phyloP scores from a whole-genome alignment of 257 asterid species.

The Solanum corneliomulleri region DNA sequence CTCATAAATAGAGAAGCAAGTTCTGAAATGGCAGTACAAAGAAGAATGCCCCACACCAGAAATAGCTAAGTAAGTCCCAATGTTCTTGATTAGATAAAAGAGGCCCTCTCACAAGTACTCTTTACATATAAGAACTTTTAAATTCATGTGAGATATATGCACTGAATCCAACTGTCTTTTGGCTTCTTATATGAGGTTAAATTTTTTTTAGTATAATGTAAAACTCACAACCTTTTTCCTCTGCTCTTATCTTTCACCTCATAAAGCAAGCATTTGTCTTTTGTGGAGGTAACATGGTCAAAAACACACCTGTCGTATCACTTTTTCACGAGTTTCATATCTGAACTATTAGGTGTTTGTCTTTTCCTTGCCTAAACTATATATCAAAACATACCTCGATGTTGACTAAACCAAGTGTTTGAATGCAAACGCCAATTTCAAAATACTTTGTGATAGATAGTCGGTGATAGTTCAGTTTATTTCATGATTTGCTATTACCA shows the following conservation, averaged over 20 bases:
- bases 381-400: neutral
- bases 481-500: neutral
- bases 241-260: constrained; percentile 27
- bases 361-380: neutral
- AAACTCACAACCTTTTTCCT: neutral
- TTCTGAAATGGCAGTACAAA: constrained; percentile 45
- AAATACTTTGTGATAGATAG: neutral
- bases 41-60: constrained; percentile 49
- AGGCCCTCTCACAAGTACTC: constrained; percentile 19
- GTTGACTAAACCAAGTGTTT: neutral
- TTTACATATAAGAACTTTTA: constrained; percentile 39
- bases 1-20: constrained; percentile 65
- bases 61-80: constrained; percentile 31
- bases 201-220: neutral
- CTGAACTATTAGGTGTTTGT: neutral
- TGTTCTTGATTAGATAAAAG: constrained; percentile 44
- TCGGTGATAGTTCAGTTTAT: neutral
- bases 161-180: constrained; percentile 85
- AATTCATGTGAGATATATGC: constrained; percentile 82
- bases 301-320: neutral
- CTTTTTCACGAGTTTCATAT: neutral
- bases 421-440: neutral
- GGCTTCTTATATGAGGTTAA: constrained; percentile 49
- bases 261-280: constrained; percentile 14
- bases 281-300: neutral